Conservation (phyloP, 2,329 filamentous ascomycete genomes). For the Fusarium illudens region DNA sequence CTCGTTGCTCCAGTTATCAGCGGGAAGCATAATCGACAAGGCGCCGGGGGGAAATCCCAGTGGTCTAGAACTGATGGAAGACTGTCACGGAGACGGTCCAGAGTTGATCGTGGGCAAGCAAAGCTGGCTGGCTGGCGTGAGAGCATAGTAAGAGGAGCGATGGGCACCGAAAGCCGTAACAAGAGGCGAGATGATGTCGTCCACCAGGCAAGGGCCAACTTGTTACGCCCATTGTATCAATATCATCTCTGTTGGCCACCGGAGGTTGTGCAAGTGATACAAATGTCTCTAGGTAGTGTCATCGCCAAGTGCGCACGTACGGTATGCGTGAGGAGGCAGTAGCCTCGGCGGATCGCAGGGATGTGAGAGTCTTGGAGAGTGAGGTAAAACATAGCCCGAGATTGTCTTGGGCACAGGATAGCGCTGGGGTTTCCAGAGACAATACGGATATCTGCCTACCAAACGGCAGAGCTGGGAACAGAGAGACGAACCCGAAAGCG, state of each 20-base stretch:
- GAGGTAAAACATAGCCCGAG: constrained; percentile 39
- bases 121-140: background rate
- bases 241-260: constrained; percentile 12
- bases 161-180: background rate
- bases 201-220: constrained; percentile 4
- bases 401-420: constrained; percentile 38
- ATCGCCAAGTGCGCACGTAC: constrained; percentile 30
- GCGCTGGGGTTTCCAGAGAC: constrained; percentile 22
- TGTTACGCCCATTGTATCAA: constrained; percentile 24
- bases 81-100: constrained; percentile 15
- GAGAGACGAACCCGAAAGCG: constrained; percentile 22
- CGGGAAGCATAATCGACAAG: constrained; percentile 24
- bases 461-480: constrained; percentile 15
- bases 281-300: constrained; percentile 40
- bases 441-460: constrained; percentile 20
- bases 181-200: constrained; percentile 11
- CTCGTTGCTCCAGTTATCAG: constrained; percentile 29
- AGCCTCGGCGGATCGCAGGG: constrained; percentile 27
- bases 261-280: constrained; percentile 37
- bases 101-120: constrained; percentile 20
- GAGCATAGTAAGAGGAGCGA: background rate
- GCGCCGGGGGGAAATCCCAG: constrained; percentile 12
- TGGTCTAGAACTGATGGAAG: constrained; percentile 39
- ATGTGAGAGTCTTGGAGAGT: constrained; percentile 26
- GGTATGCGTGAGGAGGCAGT: constrained; percentile 31